phyloP scores from a whole-genome alignment of 73 alveolate species.

The Effrenium voratum region DNA sequence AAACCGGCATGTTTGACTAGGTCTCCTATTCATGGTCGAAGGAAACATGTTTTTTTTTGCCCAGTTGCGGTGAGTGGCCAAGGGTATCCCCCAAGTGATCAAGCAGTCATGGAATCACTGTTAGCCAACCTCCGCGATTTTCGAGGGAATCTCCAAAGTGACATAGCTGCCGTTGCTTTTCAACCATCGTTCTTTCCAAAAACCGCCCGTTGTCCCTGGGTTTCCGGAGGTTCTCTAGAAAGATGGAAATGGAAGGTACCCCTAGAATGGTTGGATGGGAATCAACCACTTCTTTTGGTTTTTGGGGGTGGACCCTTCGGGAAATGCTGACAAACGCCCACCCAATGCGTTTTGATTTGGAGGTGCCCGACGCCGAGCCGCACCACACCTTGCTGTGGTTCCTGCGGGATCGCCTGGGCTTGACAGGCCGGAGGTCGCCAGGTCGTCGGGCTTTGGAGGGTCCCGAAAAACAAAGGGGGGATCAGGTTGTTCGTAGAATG shows the following conservation, averaged over 20 bases:
- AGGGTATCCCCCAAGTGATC: no score
- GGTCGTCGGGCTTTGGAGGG: neutral
- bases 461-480: neutral
- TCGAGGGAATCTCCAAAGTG: no score
- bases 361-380: constrained; percentile 47
- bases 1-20: no score
- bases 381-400: constrained; percentile 82
- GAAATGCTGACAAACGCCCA: no score
- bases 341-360: no score
- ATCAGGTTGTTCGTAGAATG: neutral
- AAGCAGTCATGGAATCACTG: no score
- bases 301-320: neutral
- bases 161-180: no score
- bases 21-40: no score
- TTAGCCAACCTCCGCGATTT: no score
- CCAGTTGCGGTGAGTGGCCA: no score
- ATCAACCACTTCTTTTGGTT: neutral
- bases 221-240: neutral
- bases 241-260: neutral
- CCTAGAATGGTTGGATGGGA: neutral
- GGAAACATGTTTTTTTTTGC: no score
- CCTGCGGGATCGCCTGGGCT: constrained; percentile 46
- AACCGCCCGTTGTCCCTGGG: neutral
- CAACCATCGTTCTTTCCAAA: neutral
- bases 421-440: neutral